Percentiles rank a stretch among this genome's conserved stretches.
Evolutionary conservation across 108 stramenopile species (phyloP).

Genomic region (Cyclotella distinguenda): DNA sequence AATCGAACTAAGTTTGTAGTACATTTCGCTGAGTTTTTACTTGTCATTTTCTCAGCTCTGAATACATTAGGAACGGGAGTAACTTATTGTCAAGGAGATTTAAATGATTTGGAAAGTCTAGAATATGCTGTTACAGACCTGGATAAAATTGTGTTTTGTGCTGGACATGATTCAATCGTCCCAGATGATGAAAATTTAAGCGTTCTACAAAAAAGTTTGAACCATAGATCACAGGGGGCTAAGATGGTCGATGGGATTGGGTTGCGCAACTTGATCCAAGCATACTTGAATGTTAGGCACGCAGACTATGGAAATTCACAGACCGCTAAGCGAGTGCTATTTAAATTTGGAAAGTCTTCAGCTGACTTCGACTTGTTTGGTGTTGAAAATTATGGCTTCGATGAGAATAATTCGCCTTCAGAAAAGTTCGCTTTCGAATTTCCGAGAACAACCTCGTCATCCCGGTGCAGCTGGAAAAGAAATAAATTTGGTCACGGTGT

Average conservation of each 20-base stretch:
- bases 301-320: constrained; percentile 84
- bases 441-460: not conserved
- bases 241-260: constrained; percentile 75
- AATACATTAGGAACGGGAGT: constrained; percentile 88
- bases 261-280: constrained; percentile 80
- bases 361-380: constrained; percentile 77
- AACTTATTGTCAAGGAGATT: constrained; percentile 89
- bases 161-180: constrained; percentile 22
- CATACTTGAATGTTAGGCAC: constrained; percentile 87
- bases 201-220: constrained; percentile 44
- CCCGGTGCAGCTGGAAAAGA: constrained; percentile 68
- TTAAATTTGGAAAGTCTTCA: constrained; percentile 71
- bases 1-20: too few relatives aligned
- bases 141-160: constrained; percentile 88
- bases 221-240: constrained; percentile 51
- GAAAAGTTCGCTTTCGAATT: constrained; percentile 3
- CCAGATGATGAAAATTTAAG: constrained; percentile 30
- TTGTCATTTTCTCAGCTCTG: too few relatives aligned
- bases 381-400: constrained; percentile 49
- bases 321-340: constrained; percentile 87
- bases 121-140: constrained; percentile 91
- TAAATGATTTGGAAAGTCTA: constrained; percentile 80
- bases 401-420: constrained; percentile 14
- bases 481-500: constrained; percentile 79
- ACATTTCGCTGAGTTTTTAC: too few relatives aligned